phyloP scores from a whole-genome alignment of 2,329 filamentous ascomycete species.

The Claviceps humidiphila region DNA sequence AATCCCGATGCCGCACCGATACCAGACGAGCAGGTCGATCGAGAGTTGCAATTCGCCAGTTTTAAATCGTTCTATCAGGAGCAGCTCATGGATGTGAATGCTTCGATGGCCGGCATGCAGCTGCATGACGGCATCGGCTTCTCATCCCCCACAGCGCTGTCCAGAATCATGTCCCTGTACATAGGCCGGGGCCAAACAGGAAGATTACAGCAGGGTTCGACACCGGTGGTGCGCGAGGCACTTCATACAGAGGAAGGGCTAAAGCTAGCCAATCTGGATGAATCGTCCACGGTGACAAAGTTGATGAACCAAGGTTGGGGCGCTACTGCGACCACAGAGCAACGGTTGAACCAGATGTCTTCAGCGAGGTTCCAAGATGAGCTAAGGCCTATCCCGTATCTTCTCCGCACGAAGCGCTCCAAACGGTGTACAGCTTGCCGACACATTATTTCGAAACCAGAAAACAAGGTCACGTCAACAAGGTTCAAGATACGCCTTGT shows the following conservation, averaged over 20 bases:
- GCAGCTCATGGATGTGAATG: constrained; percentile 54
- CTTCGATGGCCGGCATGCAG: constrained; percentile 35
- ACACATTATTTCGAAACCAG: constrained; percentile 89
- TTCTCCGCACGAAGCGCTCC: constrained; percentile 81
- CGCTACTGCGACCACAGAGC: constrained; percentile 39
- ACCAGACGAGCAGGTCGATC: constrained; percentile 36
- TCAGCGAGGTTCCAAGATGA: constrained; percentile 55
- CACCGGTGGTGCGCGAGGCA: constrained; percentile 70
- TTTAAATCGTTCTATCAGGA: constrained; percentile 70
- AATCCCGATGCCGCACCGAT: constrained; percentile 23
- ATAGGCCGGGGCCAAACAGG: constrained; percentile 48
- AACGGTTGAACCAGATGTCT: constrained; percentile 36
- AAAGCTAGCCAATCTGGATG: constrained; percentile 46
- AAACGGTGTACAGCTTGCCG: constrained; percentile 88
- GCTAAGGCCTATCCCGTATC: constrained; percentile 67
- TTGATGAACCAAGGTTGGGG: constrained; percentile 50
- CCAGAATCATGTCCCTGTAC: constrained; percentile 86
- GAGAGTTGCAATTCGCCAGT: constrained; percentile 59
- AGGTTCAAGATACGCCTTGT: constrained; percentile 88
- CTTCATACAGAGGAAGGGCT: constrained; percentile 58
- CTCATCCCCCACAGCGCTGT: constrained; percentile 66
- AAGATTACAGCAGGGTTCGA: constrained; percentile 54
- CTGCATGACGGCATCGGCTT: constrained; percentile 34
- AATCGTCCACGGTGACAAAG: constrained; percentile 45
- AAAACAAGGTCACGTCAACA: constrained; percentile 76